phyloP scores from a whole-genome alignment of 495 filamentous ascomycete genomes.

The Talaromyces stipitatus region DNA sequence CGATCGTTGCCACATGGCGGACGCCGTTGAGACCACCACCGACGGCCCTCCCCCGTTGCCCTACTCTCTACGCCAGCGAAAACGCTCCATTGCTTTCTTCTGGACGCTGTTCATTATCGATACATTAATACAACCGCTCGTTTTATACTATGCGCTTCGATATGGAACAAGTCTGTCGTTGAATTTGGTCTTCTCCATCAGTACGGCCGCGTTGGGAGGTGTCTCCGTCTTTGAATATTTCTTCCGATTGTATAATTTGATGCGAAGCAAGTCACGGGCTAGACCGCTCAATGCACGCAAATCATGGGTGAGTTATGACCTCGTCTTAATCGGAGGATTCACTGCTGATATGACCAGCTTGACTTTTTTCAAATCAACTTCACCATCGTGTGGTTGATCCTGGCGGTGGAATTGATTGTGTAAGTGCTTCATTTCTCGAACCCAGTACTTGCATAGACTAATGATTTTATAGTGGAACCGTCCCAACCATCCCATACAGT shows the following conservation, averaged over 20 bases:
- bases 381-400: conserved; percentile 42
- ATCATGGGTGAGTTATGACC: conserved; percentile 40
- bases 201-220: conserved; percentile 47
- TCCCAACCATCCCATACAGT: conserved; percentile 31
- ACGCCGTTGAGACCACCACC: conserved; percentile 11
- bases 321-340: no score
- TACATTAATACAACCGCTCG: conserved; percentile 45
- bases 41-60: conserved; percentile 46
- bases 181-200: conserved; percentile 53
- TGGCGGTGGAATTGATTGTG: conserved; percentile 48
- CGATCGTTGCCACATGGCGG: conserved; percentile 21
- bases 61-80: conserved; percentile 47
- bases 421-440: conserved; percentile 14
- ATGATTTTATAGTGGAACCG: conserved; percentile 24
- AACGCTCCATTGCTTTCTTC: conserved; percentile 48
- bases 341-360: conserved; percentile 27
- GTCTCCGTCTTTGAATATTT: conserved; percentile 55
- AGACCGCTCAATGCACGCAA: conserved; percentile 45
- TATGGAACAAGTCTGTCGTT: conserved; percentile 47
- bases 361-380: conserved; percentile 61
- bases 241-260: conserved; percentile 36
- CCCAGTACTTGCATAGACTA: not conserved
- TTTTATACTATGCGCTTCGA: conserved; percentile 50
- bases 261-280: conserved; percentile 40
- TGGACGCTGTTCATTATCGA: conserved; percentile 52